A percentile compares a stretch with the other conserved stretches of the same genome.
Conservation (phyloP, 2,329 filamentous ascomycete species). For the Aspergillus ochraceoroseus region DNA sequence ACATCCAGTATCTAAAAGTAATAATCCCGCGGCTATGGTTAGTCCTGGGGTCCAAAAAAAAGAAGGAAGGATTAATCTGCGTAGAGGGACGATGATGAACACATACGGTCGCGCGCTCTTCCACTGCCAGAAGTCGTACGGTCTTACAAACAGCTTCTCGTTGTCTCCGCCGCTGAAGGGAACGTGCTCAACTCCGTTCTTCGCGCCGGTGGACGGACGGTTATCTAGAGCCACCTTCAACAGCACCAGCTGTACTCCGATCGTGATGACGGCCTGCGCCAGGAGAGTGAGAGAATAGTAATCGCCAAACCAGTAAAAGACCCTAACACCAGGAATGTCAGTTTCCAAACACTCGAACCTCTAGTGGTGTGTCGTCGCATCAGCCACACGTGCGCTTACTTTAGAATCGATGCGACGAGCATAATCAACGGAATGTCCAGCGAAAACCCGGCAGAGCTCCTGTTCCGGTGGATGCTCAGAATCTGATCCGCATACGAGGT, state of each 20-base stretch:
- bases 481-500: slow-evolving; percentile 65
- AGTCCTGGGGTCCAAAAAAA: too few relatives aligned
- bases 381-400: slow-evolving; percentile 39
- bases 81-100: background rate
- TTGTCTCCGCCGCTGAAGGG: slow-evolving; percentile 35
- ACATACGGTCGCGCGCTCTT: slow-evolving; percentile 49
- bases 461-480: slow-evolving; percentile 57
- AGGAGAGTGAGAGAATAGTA: slow-evolving; percentile 57
- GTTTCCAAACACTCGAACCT: background rate
- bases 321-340: slow-evolving; percentile 35
- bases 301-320: slow-evolving; percentile 63
- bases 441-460: slow-evolving; percentile 60
- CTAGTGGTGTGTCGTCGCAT: too few relatives aligned
- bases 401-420: slow-evolving; percentile 60
- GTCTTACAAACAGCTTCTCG: slow-evolving; percentile 41
- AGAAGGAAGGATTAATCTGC: slow-evolving; percentile 11
- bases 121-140: slow-evolving; percentile 63
- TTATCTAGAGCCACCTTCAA: slow-evolving; percentile 59
- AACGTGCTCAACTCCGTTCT: slow-evolving; percentile 40
- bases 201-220: slow-evolving; percentile 43
- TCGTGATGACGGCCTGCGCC: slow-evolving; percentile 57
- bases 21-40: too few relatives aligned
- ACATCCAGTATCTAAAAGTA: slow-evolving; percentile 58
- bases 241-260: slow-evolving; percentile 53
- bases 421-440: slow-evolving; percentile 64